A percentile compares a stretch with the other conserved stretches of the same genome.
phyloP scores from a whole-genome alignment of 1,139 yeast genomes.

The Candida tetrigidarum region DNA sequence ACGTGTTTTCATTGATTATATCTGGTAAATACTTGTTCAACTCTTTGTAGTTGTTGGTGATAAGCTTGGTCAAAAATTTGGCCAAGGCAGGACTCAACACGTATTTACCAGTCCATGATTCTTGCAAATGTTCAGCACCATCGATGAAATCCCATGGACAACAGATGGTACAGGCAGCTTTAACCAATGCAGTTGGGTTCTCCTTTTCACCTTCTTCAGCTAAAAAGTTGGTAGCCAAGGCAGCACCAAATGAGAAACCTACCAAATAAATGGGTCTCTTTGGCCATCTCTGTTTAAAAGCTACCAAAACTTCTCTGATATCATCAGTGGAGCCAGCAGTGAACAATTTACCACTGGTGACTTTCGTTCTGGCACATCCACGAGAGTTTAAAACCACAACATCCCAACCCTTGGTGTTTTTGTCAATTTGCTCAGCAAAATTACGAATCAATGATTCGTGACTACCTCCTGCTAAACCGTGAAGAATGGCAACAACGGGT shows the following conservation, averaged over 20 bases:
- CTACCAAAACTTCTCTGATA: conserved; percentile 59
- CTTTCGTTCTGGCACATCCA: conserved; percentile 85
- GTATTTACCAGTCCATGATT: conserved; percentile 60
- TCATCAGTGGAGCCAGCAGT: conserved; percentile 79
- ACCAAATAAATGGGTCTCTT: conserved; percentile 72
- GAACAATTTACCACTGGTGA: conserved; percentile 76
- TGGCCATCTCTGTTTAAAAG: conserved; percentile 63
- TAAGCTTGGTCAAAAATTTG: conserved; percentile 61
- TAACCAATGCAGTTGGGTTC: conserved; percentile 39
- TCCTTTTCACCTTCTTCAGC: conserved; percentile 57
- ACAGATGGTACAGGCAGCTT: conserved; percentile 71
- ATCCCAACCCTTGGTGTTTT: conserved; percentile 44
- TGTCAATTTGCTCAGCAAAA: conserved; percentile 41
- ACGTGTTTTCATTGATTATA: conserved; percentile 35
- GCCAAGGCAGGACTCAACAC: conserved; percentile 72
- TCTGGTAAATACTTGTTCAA: conserved; percentile 43
- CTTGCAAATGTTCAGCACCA: conserved; percentile 54
- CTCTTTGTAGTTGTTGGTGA: conserved; percentile 63
- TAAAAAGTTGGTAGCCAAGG: conserved; percentile 74
- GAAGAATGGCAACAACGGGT: conserved; percentile 74
- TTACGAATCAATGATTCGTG: conserved; percentile 88
- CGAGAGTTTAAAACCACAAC: conserved; percentile 78
- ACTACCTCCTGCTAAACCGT: conserved; percentile 93
- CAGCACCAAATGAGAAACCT: conserved; percentile 91
- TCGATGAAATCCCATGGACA: conserved; percentile 85